Conservation (phyloP, 1,139 yeast species). For the Pichia sp. region DNA sequence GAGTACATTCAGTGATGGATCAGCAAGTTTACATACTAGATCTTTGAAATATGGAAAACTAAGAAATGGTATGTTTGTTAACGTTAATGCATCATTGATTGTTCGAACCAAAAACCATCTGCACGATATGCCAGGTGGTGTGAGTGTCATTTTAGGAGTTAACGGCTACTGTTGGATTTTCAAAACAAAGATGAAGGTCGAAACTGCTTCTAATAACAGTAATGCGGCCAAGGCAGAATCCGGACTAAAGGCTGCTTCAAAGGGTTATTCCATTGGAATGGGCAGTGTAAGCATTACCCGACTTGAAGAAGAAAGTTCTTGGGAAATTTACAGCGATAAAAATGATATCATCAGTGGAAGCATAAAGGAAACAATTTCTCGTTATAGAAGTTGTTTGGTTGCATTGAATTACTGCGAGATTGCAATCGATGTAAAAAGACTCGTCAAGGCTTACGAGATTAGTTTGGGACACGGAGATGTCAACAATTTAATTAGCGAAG, state of each 20-base stretch:
- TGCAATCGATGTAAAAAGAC: constrained; percentile 79
- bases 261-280: constrained; percentile 50
- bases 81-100: constrained; percentile 77
- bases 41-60: constrained; percentile 92
- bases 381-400: constrained; percentile 79
- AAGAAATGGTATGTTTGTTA: constrained; percentile 80
- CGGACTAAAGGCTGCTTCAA: constrained; percentile 38
- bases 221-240: constrained; percentile 35
- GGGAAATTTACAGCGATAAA: constrained; percentile 91
- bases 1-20: constrained; percentile 81
- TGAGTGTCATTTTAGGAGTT: constrained; percentile 84
- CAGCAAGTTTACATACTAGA: constrained; percentile 92
- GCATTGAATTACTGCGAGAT: constrained; percentile 79
- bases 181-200: constrained; percentile 51
- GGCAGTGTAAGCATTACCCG: constrained; percentile 73
- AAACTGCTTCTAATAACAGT: constrained; percentile 21
- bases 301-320: constrained; percentile 88
- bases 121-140: constrained; percentile 84
- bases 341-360: constrained; percentile 67
- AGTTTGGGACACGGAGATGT: constrained; percentile 73
- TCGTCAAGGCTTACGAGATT: constrained; percentile 82
- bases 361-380: constrained; percentile 68
- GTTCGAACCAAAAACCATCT: constrained; percentile 84
- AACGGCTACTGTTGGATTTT: constrained; percentile 94
- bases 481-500: constrained; percentile 71